Evolutionary conservation across 768 basidiomycete genomes (phyloP).

Genomic region (Naganishia randhawae): DNA sequence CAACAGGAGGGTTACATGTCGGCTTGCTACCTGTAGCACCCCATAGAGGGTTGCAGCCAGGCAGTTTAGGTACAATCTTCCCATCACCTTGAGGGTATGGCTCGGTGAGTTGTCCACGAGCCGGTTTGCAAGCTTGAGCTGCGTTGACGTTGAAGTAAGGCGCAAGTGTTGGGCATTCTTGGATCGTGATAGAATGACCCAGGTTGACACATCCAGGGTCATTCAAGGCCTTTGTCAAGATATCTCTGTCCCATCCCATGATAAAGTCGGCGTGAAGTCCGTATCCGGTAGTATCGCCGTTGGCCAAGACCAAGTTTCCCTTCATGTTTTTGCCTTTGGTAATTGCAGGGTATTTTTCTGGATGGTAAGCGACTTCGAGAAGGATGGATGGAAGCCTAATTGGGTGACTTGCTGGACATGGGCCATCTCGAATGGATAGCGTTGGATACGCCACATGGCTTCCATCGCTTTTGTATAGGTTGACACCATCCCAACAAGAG

Average conservation of each 20-base stretch:
- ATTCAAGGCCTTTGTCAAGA: slow-evolving; percentile 62
- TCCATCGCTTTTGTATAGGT: slow-evolving; percentile 39
- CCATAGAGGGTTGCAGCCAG: slow-evolving; percentile 31
- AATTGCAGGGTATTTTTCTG: slow-evolving; percentile 19
- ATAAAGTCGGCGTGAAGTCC: slow-evolving; percentile 54
- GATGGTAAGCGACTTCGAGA: slow-evolving; percentile 41
- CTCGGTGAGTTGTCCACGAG: slow-evolving; percentile 33
- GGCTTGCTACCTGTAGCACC: slow-evolving; percentile 16
- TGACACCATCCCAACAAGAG: slow-evolving; percentile 46
- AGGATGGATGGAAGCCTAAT: slow-evolving; percentile 42
- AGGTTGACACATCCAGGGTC: slow-evolving; percentile 29
- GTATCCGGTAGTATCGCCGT: slow-evolving; percentile 65
- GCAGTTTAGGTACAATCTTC: slow-evolving; percentile 33
- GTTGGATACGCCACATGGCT: slow-evolving; percentile 40
- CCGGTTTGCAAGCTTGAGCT: slow-evolving; percentile 33
- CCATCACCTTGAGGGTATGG: slow-evolving; percentile 34
- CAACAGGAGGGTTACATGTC: slow-evolving; percentile 14
- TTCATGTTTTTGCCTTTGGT: slow-evolving; percentile 24
- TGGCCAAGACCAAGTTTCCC: slow-evolving; percentile 50
- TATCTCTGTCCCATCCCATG: slow-evolving; percentile 57
- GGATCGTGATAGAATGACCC: not conserved
- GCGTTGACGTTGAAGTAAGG: slow-evolving; percentile 6
- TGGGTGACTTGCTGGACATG: slow-evolving; percentile 40
- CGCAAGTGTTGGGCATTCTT: not conserved
- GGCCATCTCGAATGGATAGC: slow-evolving; percentile 22